phyloP scores from a whole-genome alignment of 192 early-diverging fungal genomes.

The Umbelopsis isabellina region DNA sequence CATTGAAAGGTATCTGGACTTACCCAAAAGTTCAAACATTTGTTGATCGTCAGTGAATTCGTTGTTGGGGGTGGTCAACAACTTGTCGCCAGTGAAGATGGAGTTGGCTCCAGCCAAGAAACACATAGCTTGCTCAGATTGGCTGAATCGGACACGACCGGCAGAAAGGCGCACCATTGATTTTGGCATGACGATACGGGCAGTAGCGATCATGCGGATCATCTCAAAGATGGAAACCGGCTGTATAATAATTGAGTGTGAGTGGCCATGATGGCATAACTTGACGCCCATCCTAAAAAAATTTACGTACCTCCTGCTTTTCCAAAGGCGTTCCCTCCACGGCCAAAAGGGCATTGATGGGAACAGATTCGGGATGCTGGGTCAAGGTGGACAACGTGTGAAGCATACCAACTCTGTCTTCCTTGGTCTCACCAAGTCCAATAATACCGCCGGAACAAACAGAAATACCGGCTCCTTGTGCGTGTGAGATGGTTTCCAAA shows the following conservation, averaged over 20 bases:
- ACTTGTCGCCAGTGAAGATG: slow-evolving; percentile 83
- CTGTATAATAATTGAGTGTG: slow-evolving; percentile 22
- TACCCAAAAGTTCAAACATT: slow-evolving; percentile 73
- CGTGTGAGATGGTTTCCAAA: slow-evolving; percentile 71
- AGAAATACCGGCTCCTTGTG: slow-evolving; percentile 75
- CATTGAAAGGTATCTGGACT: background rate
- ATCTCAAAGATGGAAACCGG: slow-evolving; percentile 84
- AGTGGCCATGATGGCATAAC: background rate
- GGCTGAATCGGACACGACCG: slow-evolving; percentile 71
- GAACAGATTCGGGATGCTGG: slow-evolving; percentile 78
- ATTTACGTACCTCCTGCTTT: slow-evolving; percentile 59
- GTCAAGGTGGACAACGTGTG: slow-evolving; percentile 72
- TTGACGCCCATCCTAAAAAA: slow-evolving; percentile 2
- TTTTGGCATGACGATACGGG: slow-evolving; percentile 79
- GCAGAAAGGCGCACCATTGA: slow-evolving; percentile 80
- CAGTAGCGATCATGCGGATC: slow-evolving; percentile 84
- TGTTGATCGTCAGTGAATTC: slow-evolving; percentile 66
- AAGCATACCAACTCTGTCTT: slow-evolving; percentile 77
- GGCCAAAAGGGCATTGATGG: slow-evolving; percentile 80
- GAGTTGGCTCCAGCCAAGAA: slow-evolving; percentile 86
- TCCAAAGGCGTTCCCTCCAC: slow-evolving; percentile 81
- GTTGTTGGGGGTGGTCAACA: slow-evolving; percentile 83
- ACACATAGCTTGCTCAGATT: slow-evolving; percentile 69
- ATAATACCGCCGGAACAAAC: slow-evolving; percentile 88
- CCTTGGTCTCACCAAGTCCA: slow-evolving; percentile 73